Base-by-base conservation (phyloP, 1,139 yeast species). In the Pichia sp. region DNA sequence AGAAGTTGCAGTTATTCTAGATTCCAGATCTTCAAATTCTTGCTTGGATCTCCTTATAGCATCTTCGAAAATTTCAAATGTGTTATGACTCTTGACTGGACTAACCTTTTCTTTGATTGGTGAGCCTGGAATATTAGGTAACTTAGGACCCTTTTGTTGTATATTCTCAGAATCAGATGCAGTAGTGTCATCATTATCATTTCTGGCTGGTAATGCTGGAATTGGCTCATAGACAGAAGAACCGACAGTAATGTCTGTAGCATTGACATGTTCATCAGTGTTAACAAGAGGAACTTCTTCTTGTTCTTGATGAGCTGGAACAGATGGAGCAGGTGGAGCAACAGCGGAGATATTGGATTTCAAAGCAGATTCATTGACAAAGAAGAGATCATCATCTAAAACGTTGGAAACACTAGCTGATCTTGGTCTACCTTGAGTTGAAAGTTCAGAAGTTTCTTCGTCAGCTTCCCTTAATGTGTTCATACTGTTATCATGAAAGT, bases 71-170 rank as follows among this genome's bases (percentile, higher is more conserved):
- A 56, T 53, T 33, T 59, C 60, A 45, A 57, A 55, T 8, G 59
- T 55, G 22, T 51, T 44, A 40, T 53, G 54, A 44, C 52, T 48
- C 10, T 50, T 50, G 28, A 49, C 49, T 35, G 53, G 50, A 42
- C 57, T 48, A 17, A 48, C 40, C 15, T 53, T 56, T 22, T 56
- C 57, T 48, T 63, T 63, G 27, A 63, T 52, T 27, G 69, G 69
- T 15, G 67, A 63, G 9, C 63, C 65, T n/a, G 69, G 68, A 44
- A 65, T 61, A 37, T 61, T 62, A 7, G 69, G 69, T 34, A 66
- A 45, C 28, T 56, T 53, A 37, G 59, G 48, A 27, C 52, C 48
- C 47, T 59, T 60, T 38, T 57, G 44, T 15, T 54, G 51, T 30
- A 46, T 50, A 37, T 56, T 56, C 20, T 56, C 57, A 6, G 66